phyloP scores from a whole-genome alignment of 768 basidiomycete genomes.

The Ramaria rubella region DNA sequence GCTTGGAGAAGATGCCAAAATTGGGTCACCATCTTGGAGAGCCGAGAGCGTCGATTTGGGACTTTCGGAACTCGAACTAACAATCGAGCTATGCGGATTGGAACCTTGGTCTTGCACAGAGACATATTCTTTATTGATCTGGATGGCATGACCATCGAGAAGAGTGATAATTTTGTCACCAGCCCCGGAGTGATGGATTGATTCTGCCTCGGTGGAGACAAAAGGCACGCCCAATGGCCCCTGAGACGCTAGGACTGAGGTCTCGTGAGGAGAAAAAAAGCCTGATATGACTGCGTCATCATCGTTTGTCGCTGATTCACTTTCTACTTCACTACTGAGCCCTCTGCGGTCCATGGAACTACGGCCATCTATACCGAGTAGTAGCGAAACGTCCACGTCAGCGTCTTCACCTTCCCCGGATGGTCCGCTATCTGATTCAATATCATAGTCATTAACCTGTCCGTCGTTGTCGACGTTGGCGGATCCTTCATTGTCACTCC shows the following conservation, averaged over 20 bases:
- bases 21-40: neutral
- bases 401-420: neutral
- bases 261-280: neutral
- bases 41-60: neutral
- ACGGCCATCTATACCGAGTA: neutral
- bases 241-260: neutral
- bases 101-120: neutral
- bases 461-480: constrained; percentile 23
- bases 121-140: neutral
- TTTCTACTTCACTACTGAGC: neutral
- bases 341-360: neutral
- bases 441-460: constrained; percentile 21
- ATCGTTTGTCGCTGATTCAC: neutral
- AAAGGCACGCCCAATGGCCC: too few relatives aligned
- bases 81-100: neutral
- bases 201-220: neutral
- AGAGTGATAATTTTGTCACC: too few relatives aligned
- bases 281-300: neutral
- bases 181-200: too few relatives aligned
- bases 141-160: neutral
- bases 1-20: neutral
- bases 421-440: neutral
- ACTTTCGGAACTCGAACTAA: neutral
- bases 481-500: constrained; percentile 5
- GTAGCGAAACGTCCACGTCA: neutral